These are phyloP conservation scores for Syzygium oleosum DNA, from an alignment of 345 rosid genomes.

Conservation along the genomic window DNA sequence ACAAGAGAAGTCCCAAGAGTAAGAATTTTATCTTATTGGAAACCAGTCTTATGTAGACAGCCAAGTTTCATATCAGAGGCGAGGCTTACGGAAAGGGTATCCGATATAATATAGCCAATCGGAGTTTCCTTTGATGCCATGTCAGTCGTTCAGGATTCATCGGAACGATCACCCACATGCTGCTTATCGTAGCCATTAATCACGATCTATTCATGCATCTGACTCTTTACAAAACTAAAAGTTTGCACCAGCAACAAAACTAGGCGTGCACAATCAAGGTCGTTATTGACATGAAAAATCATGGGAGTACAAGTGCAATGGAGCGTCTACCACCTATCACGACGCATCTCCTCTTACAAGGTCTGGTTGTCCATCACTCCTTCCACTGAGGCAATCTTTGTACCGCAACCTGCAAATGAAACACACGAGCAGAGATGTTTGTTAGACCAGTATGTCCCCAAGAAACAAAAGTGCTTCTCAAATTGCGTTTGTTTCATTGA, in stretches of 20 bases:
- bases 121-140: background rate
- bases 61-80: background rate
- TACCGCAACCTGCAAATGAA: conserved; percentile 53
- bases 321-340: background rate
- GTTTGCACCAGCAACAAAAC: background rate
- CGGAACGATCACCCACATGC: background rate
- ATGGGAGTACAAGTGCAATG: background rate
- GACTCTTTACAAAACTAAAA: background rate
- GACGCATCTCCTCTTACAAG: background rate
- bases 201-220: background rate
- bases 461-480: too few species aligned
- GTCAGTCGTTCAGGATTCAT: fast-evolving
- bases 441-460: background rate
- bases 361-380: conserved; percentile 28
- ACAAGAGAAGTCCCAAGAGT: too few species aligned
- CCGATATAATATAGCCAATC: background rate
- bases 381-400: conserved; percentile 91
- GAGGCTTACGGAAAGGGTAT: background rate
- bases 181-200: background rate
- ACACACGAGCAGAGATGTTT: background rate
- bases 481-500: too few species aligned
- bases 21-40: background rate
- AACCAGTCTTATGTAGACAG: background rate
- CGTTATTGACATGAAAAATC: background rate
- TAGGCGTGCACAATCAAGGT: background rate